Percentiles rank a stretch among this genome's conserved stretches.
Conservation (phyloP, 2,329 filamentous ascomycete genomes). For the Cladosporium sp. region DNA sequence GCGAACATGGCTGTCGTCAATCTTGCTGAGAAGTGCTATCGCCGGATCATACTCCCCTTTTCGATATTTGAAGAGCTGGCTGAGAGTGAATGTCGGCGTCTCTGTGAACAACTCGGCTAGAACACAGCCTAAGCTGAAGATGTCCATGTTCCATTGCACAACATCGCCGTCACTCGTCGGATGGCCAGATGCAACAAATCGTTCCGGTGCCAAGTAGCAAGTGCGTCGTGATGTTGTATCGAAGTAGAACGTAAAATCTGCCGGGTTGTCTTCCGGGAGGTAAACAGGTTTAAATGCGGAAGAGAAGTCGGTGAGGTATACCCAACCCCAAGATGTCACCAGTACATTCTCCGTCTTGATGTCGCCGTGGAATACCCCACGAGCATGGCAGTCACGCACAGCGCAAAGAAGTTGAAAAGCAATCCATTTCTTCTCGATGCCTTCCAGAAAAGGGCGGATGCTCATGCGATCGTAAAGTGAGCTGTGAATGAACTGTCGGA, state of each 20-base stretch:
- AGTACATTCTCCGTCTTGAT: conserved; percentile 98
- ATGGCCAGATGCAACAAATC: conserved; percentile 68
- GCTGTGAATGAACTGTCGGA: conserved; percentile 93
- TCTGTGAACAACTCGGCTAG: conserved; percentile 96
- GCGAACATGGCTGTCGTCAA: conserved; percentile 80
- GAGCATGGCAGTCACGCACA: conserved; percentile 82
- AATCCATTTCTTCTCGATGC: conserved; percentile 98
- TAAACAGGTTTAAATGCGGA: conserved; percentile 92
- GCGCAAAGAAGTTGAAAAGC: conserved; percentile 93
- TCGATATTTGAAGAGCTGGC: conserved; percentile 91
- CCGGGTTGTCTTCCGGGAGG: conserved; percentile 92
- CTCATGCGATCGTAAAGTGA: conserved; percentile 96
- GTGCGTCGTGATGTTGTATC: conserved; percentile 87
- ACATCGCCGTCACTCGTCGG: conserved; percentile 48
- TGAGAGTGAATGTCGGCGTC: conserved; percentile 93
- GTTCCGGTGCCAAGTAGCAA: conserved; percentile 91
- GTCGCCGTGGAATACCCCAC: conserved; percentile 91
- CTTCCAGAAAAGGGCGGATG: conserved; percentile 91
- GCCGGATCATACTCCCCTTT: conserved; percentile 88
- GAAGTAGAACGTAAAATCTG: conserved; percentile 97
- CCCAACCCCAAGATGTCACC: conserved; percentile 99
- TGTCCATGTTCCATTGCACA: conserved; percentile 85
- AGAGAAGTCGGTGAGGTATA: conserved; percentile 96
- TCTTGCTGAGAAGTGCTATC: conserved; percentile 74
- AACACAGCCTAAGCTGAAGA: conserved; percentile 95